Evolutionary conservation across 2,329 filamentous ascomycete species (phyloP), one percentile per base, ranked within the genome.

Genomic region (Neobulgaria alba): DNA sequence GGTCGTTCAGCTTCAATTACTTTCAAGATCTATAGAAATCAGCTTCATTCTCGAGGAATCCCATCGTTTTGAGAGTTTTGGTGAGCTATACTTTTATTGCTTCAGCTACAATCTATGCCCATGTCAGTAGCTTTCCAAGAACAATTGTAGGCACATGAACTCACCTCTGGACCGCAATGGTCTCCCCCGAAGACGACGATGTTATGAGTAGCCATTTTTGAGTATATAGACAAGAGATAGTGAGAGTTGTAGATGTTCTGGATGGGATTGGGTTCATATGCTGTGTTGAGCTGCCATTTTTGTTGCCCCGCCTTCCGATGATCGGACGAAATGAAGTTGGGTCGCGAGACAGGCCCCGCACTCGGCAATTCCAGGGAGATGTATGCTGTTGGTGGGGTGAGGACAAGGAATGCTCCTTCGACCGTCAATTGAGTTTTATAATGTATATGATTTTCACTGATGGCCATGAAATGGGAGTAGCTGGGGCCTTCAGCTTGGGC

Each of bases 181-280:
- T 93, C 87, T 58, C 85, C 85, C 38, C 65, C 82, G 62, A 90
- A 85, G 43, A 90, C 82, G 47, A 89, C 84, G 61, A 89, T 83
- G 51, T 86, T 86, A 61, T 78, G 80, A 37, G 75, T 71, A 52
- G 79, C 65, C 83, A 87, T 87, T 43, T 55, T 71, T 26, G 23
- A 26, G 7, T 26, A 26, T 12, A 7, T 7, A 12, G 23, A 26
- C 7, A 12, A 26, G n/a, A n/a, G n/a, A n/a, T n/a, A n/a, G n/a
- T n/a, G n/a, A n/a, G n/a, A n/a, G n/a, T n/a, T n/a, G n/a, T n/a
- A n/a, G n/a, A n/a, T n/a, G n/a, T n/a, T n/a, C n/a, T n/a, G n/a
- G n/a, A n/a, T n/a, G n/a, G n/a, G n/a, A n/a, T n/a, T n/a, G n/a
- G n/a, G n/a, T n/a, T n/a, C n/a, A n/a, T n/a, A n/a, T n/a, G n/a